A percentile compares a stretch with the other conserved stretches of the same genome.
These are phyloP conservation scores for Omphalotus guepiniiformis DNA, from an alignment of 768 basidiomycete genomes.

Conservation along the genomic window DNA sequence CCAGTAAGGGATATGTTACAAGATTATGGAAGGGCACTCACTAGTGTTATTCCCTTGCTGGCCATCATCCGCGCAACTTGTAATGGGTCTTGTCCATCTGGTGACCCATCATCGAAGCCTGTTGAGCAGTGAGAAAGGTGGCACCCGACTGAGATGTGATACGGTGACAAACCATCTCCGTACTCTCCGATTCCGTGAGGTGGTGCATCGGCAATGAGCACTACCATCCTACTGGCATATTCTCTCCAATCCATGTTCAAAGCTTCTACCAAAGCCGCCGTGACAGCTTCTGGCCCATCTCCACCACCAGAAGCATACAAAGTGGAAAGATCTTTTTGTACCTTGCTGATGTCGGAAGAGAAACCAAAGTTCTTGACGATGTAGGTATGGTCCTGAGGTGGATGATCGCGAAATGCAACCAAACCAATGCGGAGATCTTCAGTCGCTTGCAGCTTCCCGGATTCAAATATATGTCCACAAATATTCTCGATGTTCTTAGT, in stretches of 20 bases:
- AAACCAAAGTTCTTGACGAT: conserved; percentile 93
- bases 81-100: conserved; percentile 90
- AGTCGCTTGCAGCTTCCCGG: conserved; percentile 79
- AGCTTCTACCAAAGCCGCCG: conserved; percentile 85
- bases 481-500: conserved; percentile 97
- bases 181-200: conserved; percentile 97
- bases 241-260: conserved; percentile 89
- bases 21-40: conserved; percentile 31
- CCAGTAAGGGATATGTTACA: conserved; percentile 7
- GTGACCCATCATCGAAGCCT: conserved; percentile 94
- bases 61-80: conserved; percentile 89
- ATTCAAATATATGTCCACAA: conserved; percentile 91
- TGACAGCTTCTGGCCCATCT: conserved; percentile 96
- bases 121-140: conserved; percentile 13
- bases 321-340: conserved; percentile 77
- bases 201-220: conserved; percentile 95
- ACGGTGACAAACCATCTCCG: conserved; percentile 70
- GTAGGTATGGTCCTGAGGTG: conserved; percentile 95
- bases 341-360: conserved; percentile 84
- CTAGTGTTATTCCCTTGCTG: conserved; percentile 82
- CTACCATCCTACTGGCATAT: conserved; percentile 89
- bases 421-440: conserved; percentile 92
- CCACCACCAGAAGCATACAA: conserved; percentile 89
- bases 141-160: neutral
- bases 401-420: conserved; percentile 94